Percentiles rank a stretch among this genome's conserved stretches.
These are phyloP conservation scores for Inga laurina DNA, from an alignment of 306 rosid species.

Conservation along the genomic window DNA sequence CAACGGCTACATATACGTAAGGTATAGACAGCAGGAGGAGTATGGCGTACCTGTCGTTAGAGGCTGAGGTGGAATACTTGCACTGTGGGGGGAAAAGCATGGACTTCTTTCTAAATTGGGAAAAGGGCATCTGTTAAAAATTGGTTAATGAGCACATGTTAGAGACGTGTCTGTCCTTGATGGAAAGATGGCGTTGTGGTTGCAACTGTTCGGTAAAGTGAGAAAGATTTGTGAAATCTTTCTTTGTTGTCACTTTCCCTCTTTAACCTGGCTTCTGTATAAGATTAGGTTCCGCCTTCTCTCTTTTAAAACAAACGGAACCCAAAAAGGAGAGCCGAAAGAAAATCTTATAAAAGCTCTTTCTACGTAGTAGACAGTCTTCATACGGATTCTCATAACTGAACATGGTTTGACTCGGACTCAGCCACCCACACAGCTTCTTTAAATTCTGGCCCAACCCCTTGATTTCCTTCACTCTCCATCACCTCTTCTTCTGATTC, in stretches of 20 bases:
- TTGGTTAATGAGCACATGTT: constrained; percentile 37
- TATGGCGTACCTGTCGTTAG: constrained; percentile 37
- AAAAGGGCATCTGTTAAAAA: constrained; percentile 45
- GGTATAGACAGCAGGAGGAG: constrained; percentile 37
- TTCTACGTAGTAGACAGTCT: constrained; percentile 63
- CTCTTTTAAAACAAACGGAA: constrained; percentile 48
- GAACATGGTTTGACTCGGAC: constrained; percentile 58
- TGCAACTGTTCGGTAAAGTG: constrained; percentile 69
- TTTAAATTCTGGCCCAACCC: constrained; percentile 60
- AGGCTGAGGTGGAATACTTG: constrained; percentile 36
- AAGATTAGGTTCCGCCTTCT: constrained; percentile 55
- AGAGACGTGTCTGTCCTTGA: constrained; percentile 48
- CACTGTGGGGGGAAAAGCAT: constrained; percentile 35
- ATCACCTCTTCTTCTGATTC: constrained; percentile 44
- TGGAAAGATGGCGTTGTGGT: constrained; percentile 51
- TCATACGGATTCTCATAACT: constrained; percentile 67
- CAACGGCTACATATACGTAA: constrained; percentile 45
- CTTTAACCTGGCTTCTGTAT: constrained; percentile 62
- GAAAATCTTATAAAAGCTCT: constrained; percentile 58
- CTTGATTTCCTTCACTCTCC: constrained; percentile 40
- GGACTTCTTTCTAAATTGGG: constrained; percentile 53
- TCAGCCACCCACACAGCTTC: constrained; percentile 50
- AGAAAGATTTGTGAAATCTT: constrained; percentile 71
- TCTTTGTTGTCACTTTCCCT: constrained; percentile 69
- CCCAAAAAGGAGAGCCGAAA: constrained; percentile 52